Conservation (phyloP, 768 basidiomycete genomes). For the Porphyrellus cyaneotinctus region DNA sequence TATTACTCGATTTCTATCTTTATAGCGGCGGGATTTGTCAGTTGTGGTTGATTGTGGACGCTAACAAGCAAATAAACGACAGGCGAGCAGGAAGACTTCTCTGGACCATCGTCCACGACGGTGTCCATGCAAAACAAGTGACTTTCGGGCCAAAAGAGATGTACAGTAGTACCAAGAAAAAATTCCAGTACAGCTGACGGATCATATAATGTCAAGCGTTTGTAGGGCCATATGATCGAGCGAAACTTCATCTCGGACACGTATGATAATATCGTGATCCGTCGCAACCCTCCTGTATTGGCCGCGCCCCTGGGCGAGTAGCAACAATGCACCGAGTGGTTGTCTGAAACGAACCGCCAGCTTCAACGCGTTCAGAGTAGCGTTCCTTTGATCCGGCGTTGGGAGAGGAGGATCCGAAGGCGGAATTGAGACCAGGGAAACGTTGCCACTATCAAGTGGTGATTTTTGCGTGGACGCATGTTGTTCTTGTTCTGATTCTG, state of each 20-base stretch:
- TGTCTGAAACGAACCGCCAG: conserved; percentile 12
- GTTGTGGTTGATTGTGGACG: too few species aligned
- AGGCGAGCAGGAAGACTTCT: too few species aligned
- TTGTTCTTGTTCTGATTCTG: background rate
- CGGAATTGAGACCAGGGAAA: background rate
- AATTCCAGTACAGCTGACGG: background rate
- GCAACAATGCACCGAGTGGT: conserved; percentile 13
- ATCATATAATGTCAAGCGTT: conserved; percentile 8
- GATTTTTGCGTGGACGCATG: background rate
- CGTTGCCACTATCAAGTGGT: background rate
- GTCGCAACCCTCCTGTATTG: conserved; percentile 16
- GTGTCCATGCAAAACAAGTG: too few species aligned
- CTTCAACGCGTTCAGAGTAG: background rate
- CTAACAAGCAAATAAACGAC: too few species aligned
- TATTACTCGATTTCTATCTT: too few species aligned
- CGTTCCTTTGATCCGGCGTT: background rate
- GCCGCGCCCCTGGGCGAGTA: background rate
- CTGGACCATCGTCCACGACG: too few species aligned
- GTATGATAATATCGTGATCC: conserved; percentile 9
- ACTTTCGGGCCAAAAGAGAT: too few species aligned
- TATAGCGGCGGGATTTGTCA: too few species aligned
- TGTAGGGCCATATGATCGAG: conserved; percentile 6
- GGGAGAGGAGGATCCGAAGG: background rate
- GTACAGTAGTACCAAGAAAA: too few species aligned
- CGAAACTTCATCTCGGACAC: background rate